Percentiles rank a stretch among this genome's conserved stretches.
Evolutionary conservation across 345 rosid species (phyloP).

Genomic region (Populus davidiana): DNA sequence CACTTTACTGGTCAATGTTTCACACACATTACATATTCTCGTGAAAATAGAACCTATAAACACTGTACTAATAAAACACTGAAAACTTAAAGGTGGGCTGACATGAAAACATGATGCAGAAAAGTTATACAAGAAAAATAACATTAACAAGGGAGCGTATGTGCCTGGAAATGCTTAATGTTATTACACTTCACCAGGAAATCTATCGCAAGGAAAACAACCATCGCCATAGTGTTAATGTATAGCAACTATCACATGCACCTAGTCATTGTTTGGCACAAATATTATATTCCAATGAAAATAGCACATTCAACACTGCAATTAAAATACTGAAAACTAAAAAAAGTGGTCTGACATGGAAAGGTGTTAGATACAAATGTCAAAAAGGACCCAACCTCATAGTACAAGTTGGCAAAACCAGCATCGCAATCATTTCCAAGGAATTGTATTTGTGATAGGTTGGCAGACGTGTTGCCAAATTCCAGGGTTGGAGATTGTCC

Average conservation of each 20-base stretch:
- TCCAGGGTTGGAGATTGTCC: constrained; percentile 39
- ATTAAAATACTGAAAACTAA: no score
- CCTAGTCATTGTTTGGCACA: not conserved
- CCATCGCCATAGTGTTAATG: not conserved
- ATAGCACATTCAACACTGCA: not conserved
- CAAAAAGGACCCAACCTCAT: constrained; percentile 50
- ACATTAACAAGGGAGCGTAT: not conserved
- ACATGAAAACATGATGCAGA: not conserved
- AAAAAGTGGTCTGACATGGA: not conserved
- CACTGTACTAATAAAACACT: not conserved
- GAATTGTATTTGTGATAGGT: constrained; percentile 31
- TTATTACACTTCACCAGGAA: not conserved
- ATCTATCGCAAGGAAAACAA: not conserved
- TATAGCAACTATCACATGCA: not conserved
- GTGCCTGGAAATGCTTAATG: not conserved
- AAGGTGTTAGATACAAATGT: not conserved
- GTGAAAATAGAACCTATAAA: not conserved
- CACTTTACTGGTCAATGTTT: not conserved
- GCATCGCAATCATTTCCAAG: constrained; percentile 39
- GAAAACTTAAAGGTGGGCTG: not conserved
- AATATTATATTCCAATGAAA: no score
- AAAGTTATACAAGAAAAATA: not conserved
- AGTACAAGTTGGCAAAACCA: constrained; percentile 48
- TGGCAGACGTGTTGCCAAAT: constrained; percentile 24
- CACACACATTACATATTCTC: not conserved